These are phyloP conservation scores for Phytophthora cryptogea DNA, from an alignment of 352 stramenopile species.

Conservation along the genomic window DNA sequence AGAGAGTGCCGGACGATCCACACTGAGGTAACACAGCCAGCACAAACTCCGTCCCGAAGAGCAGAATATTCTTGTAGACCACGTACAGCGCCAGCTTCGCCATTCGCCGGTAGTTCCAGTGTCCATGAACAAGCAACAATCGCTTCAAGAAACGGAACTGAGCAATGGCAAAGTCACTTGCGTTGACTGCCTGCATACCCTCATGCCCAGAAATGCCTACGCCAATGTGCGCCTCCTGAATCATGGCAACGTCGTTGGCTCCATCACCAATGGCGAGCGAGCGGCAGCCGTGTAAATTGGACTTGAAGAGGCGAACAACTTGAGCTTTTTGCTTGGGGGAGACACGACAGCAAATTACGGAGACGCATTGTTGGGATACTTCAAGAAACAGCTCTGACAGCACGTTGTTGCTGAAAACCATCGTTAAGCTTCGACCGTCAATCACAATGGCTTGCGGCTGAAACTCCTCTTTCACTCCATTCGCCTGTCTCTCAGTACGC, in stretches of 20 bases:
- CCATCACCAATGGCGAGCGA: constrained; percentile 98
- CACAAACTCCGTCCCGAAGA: constrained; percentile 85
- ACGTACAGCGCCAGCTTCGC: constrained; percentile 96
- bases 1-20: constrained; percentile 78
- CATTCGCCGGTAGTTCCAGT: constrained; percentile 98
- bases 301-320: constrained; percentile 87
- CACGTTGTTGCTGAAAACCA: constrained; percentile 76
- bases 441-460: constrained; percentile 72
- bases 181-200: constrained; percentile 99
- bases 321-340: constrained; percentile 94
- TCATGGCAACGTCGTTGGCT: constrained; percentile 99
- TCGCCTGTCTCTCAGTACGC: constrained; percentile 33
- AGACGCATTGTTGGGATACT: constrained; percentile 79
- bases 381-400: constrained; percentile 86
- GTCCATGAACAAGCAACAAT: constrained; percentile 97
- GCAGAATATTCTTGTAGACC: constrained; percentile 99
- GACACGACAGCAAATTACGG: constrained; percentile 91
- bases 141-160: constrained; percentile 98
- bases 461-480: constrained; percentile 4
- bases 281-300: constrained; percentile 79
- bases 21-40: constrained; percentile 80
- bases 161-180: constrained; percentile 97
- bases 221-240: constrained; percentile 98
- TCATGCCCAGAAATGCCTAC: constrained; percentile 99
- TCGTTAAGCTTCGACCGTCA: constrained; percentile 69